Percentiles rank a stretch among this genome's conserved stretches.
These are phyloP conservation scores for Ploettnerulaceae sp. DNA, from an alignment of 2,329 filamentous ascomycete species.

Conservation along the genomic window DNA sequence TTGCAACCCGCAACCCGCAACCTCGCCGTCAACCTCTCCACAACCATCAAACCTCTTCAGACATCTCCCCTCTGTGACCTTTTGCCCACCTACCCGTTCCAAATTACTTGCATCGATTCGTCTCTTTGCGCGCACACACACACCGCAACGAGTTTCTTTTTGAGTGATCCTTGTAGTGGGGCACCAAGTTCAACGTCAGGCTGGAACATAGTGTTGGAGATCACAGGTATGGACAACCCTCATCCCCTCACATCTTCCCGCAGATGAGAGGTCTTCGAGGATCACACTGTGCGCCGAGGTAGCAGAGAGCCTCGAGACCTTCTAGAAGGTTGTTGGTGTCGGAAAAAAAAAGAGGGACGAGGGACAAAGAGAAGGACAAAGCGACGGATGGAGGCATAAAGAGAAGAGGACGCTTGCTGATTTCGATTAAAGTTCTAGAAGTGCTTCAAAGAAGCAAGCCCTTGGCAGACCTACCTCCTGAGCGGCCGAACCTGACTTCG, in stretches of 20 bases:
- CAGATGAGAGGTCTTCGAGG: neutral
- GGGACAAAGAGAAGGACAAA: neutral
- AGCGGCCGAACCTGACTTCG: constrained; percentile 16
- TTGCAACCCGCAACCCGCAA: neutral
- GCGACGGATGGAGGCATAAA: constrained; percentile 2
- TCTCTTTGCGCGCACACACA: neutral
- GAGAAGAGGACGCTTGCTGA: constrained; percentile 13
- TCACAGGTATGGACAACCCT: constrained; percentile 22
- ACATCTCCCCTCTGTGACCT: too few species aligned
- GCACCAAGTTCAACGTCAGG: constrained; percentile 22
- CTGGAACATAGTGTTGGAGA: constrained; percentile 23
- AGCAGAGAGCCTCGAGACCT: constrained; percentile 1
- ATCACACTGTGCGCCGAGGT: constrained; percentile 7
- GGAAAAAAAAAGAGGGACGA: neutral
- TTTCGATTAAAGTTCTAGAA: constrained; percentile 15
- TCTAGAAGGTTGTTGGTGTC: constrained; percentile 15
- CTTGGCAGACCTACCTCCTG: constrained; percentile 11
- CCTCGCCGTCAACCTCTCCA: constrained; percentile 3
- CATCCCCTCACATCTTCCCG: constrained; percentile 8
- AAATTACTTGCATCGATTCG: neutral
- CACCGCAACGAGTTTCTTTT: neutral
- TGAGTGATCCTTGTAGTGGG: constrained; percentile 27
- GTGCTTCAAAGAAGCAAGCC: constrained; percentile 7
- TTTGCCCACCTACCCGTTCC: constrained; percentile 3
- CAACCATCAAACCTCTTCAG: neutral